Base-by-base conservation (phyloP, 2,329 filamentous ascomycete genomes). In the Tolypocladium nubicola region DNA sequence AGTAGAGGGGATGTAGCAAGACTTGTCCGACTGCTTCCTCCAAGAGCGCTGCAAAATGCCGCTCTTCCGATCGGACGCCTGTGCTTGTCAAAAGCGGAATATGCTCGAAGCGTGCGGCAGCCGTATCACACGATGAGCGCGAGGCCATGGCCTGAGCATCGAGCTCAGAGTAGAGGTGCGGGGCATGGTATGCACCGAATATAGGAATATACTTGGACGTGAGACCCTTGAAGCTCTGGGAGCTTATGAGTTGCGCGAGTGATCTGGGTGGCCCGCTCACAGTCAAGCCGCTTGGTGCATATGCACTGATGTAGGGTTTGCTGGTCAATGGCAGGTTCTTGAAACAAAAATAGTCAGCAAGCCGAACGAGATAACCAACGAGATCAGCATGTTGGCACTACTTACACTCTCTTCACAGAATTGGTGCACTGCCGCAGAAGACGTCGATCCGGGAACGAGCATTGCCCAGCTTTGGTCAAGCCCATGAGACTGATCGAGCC, bases 261-360 rank as follows among this genome's bases (percentile, higher is more conserved):
- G 57, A 52, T 14, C 11, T 39, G 1, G 57, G 57, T 19, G 57
- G 52, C 6, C 57, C 57, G 55, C 57, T 57, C 21, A 59, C 55
- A 19, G 57, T 59, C 37, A 57, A 55, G n/a, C 52, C 55, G 26
- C 52, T 54, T 26, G 52, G 52, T 13, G 57, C 55, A 35, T 54
- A 59, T 9, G 57, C 57, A 23, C 55, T 57, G 23, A 59, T 38
- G 37, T 59, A 59, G 8, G 57, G 57, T 23, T 30, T 56, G 45
- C 52, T 57, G 14, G 52, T 54, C 21, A 52, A 30, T 13, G 57
- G 55, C 35, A 59, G 52, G 23, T 40, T 43, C n/a, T 55, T 59
- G n/a, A 30, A 14, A 6, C 14, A 30, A 38, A 37, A 26, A 19
- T n/a, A 49, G 30, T 47, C 23, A 16, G 40, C 35, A 45, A 23